Evolutionary conservation across 768 basidiomycete species (phyloP).

Genomic region (Solioccasus polychromus): DNA sequence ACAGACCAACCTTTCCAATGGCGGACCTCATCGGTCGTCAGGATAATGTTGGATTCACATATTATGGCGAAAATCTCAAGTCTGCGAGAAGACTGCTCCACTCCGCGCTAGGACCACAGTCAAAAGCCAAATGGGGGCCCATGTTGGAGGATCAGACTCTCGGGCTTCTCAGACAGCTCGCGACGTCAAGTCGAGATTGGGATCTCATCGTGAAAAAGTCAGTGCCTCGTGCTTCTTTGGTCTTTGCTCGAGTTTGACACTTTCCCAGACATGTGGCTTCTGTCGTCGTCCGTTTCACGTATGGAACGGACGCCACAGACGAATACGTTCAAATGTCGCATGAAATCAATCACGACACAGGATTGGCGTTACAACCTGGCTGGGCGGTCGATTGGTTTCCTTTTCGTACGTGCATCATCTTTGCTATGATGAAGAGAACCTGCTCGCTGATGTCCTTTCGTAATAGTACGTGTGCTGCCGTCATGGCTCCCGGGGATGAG

Average conservation of each 20-base stretch:
- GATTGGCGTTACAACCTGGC: slow-evolving; percentile 28
- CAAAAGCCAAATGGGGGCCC: neutral
- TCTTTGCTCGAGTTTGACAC: neutral
- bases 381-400: slow-evolving; percentile 42
- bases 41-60: slow-evolving; percentile 35
- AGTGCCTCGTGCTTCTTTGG: neutral
- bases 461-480: slow-evolving; percentile 25
- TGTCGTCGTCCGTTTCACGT: slow-evolving; percentile 37
- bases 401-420: slow-evolving; percentile 33
- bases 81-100: slow-evolving; percentile 42
- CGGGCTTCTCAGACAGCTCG: slow-evolving; percentile 1
- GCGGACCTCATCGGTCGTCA: slow-evolving; percentile 42
- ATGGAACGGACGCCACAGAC: slow-evolving; percentile 38
- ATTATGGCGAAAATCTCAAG: slow-evolving; percentile 16
- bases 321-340: slow-evolving; percentile 29
- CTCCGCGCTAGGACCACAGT: slow-evolving; percentile 30
- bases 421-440: neutral
- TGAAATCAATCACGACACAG: slow-evolving; percentile 27
- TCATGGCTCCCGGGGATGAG: slow-evolving; percentile 42
- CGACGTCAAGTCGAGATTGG: neutral
- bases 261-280: slow-evolving; percentile 33
- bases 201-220: slow-evolving; percentile 1
- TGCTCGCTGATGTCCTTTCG: neutral
- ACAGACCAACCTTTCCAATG: slow-evolving; percentile 48
- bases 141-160: slow-evolving; percentile 7